phyloP scores from a whole-genome alignment of 2,329 filamentous ascomycete species.

The Amauroascus verrucosus region DNA sequence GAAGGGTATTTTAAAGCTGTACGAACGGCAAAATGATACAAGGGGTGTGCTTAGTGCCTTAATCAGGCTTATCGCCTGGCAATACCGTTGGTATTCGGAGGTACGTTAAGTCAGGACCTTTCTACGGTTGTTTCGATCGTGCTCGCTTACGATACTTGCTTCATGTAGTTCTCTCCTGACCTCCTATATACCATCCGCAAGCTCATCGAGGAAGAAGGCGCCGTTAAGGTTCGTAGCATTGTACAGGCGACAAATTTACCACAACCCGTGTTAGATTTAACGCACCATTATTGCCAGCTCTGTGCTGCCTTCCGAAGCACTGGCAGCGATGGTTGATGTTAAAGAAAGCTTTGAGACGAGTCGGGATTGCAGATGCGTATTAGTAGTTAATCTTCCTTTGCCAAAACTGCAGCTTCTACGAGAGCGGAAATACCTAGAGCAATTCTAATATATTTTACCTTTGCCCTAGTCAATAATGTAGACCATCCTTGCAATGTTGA shows the following conservation, averaged over 20 bases:
- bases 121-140: not conserved
- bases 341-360: not conserved
- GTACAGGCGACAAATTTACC: constrained; percentile 92
- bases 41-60: constrained; percentile 73
- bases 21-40: constrained; percentile 67
- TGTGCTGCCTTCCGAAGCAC: constrained; percentile 93
- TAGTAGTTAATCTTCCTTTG: not conserved
- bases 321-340: constrained; percentile 65
- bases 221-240: constrained; percentile 93
- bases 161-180: constrained; percentile 70
- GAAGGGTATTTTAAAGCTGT: constrained; percentile 68
- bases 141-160: not conserved
- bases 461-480: no score
- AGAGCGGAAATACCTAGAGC: not conserved
- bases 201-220: constrained; percentile 93
- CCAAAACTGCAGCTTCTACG: not conserved
- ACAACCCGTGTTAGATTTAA: constrained; percentile 84
- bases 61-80: constrained; percentile 90
- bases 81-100: constrained; percentile 99
- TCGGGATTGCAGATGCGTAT: not conserved
- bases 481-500: not conserved
- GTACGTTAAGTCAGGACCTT: constrained; percentile 32
- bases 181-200: constrained; percentile 79
- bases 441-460: not conserved
- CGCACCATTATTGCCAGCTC: constrained; percentile 88